These are phyloP conservation scores for Eucalyptus melliodora DNA, from an alignment of 345 rosid genomes.

Conservation along the genomic window DNA sequence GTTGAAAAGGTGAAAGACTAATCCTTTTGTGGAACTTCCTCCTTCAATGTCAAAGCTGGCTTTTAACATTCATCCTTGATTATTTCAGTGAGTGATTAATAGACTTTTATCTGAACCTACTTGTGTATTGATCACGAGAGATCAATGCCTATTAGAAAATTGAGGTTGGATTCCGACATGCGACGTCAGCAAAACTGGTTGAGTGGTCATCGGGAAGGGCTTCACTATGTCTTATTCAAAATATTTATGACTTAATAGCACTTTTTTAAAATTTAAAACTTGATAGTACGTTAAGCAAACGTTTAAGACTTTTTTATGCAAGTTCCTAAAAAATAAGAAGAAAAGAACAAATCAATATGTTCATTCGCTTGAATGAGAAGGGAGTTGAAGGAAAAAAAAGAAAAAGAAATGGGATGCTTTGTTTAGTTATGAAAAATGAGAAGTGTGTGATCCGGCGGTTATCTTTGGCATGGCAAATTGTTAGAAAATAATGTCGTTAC, in stretches of 20 bases:
- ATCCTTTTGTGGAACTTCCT: background rate
- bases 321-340: too few species aligned
- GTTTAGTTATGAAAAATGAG: too few species aligned
- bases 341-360: too few species aligned
- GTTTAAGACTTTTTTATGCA: too few species aligned
- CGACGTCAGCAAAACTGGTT: rapidly evolving
- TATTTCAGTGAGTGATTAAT: background rate
- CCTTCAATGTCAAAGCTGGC: background rate
- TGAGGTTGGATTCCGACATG: rapidly evolving
- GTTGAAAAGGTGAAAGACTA: background rate
- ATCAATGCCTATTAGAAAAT: background rate
- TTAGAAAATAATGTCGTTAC: too few species aligned
- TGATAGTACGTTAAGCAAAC: rapidly evolving
- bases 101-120: background rate
- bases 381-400: too few species aligned
- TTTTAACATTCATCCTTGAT: background rate
- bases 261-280: background rate
- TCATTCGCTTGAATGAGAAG: too few species aligned
- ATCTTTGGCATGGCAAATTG: too few species aligned
- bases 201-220: rapidly evolving
- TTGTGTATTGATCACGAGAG: background rate
- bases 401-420: too few species aligned
- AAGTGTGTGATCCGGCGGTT: too few species aligned
- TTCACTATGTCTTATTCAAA: rapidly evolving
- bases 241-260: rapidly evolving